Conservation (phyloP, 1,284 basidiomycete species). For the Tremellales sp. region DNA sequence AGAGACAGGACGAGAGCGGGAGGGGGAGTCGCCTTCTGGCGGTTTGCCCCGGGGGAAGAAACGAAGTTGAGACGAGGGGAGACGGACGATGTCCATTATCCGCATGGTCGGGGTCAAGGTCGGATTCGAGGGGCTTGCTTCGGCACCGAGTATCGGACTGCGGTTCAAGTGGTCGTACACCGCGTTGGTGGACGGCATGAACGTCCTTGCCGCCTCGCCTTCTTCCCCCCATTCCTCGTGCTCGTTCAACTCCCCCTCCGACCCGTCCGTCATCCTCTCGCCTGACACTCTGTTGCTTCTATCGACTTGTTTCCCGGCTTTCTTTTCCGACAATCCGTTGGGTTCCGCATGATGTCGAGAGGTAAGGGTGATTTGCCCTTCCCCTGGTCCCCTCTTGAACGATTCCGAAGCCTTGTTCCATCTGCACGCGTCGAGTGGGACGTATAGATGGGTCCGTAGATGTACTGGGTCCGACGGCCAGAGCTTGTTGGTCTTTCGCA, state of each 20-base stretch:
- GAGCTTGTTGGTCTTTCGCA: conserved; percentile 80
- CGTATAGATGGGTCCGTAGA: conserved; percentile 72
- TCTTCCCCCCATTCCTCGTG: conserved; percentile 5
- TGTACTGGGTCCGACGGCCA: conserved; percentile 88
- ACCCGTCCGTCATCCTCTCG: neutral
- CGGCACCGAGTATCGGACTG: neutral
- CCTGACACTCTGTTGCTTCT: neutral
- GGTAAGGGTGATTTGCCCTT: conserved; percentile 42
- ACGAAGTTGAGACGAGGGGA: conserved; percentile 44
- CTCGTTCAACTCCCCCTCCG: conserved; percentile 1
- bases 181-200: conserved; percentile 23
- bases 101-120: conserved; percentile 1
- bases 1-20: too few relatives aligned
- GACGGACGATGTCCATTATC: conserved; percentile 39
- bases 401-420: conserved; percentile 41
- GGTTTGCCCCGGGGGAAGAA: conserved; percentile 47
- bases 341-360: conserved; percentile 13
- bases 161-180: conserved; percentile 13
- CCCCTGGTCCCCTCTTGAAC: conserved; percentile 39
- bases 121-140: neutral
- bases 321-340: conserved; percentile 15
- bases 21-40: too few relatives aligned
- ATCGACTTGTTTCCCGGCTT: conserved; percentile 6
- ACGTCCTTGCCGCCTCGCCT: conserved; percentile 7
- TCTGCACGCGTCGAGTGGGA: conserved; percentile 57